phyloP scores from a whole-genome alignment of 768 basidiomycete species.

The Suillus hirtellus region DNA sequence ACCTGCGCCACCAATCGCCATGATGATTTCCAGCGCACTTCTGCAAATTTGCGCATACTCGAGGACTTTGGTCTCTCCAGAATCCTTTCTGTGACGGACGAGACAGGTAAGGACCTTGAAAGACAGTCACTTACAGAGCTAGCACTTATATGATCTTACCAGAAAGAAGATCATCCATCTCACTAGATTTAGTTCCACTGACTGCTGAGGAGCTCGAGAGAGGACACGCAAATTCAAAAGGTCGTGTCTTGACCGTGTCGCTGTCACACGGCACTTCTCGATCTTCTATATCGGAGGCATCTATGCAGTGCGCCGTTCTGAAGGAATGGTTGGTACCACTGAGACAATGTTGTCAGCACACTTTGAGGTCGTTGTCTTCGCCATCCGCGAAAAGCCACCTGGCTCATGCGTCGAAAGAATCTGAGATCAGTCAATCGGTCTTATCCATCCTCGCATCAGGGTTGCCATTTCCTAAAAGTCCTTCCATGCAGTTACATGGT shows the following conservation, averaged over 20 bases:
- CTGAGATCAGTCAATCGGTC: conserved; percentile 35
- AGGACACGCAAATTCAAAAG: conserved; percentile 35
- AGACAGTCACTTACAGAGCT: background rate
- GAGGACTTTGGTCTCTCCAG: conserved; percentile 47
- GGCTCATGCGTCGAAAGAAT: conserved; percentile 29
- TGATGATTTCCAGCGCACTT: conserved; percentile 22
- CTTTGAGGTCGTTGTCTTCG: conserved; percentile 42
- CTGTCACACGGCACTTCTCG: conserved; percentile 26
- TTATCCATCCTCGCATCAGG: conserved; percentile 44
- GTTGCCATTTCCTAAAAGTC: conserved; percentile 69
- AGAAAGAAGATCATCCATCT: conserved; percentile 36
- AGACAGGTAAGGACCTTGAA: conserved; percentile 22
- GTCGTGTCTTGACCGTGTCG: conserved; percentile 35
- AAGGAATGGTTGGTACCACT: conserved; percentile 51
- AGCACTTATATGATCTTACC: conserved; percentile 1
- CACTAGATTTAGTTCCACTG: conserved; percentile 54
- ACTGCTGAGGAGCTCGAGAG: conserved; percentile 39
- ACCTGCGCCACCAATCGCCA: conserved; percentile 35
- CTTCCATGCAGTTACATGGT: conserved; percentile 57
- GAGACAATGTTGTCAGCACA: conserved; percentile 50
- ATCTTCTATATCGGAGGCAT: conserved; percentile 6
- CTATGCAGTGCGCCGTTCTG: conserved; percentile 14
- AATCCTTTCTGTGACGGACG: conserved; percentile 48
- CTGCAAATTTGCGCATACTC: conserved; percentile 43
- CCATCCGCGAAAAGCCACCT: conserved; percentile 28